These are phyloP conservation scores for Hanseniaspora osmophila DNA, from an alignment of 805 yeast genomes.

Conservation along the genomic window DNA sequence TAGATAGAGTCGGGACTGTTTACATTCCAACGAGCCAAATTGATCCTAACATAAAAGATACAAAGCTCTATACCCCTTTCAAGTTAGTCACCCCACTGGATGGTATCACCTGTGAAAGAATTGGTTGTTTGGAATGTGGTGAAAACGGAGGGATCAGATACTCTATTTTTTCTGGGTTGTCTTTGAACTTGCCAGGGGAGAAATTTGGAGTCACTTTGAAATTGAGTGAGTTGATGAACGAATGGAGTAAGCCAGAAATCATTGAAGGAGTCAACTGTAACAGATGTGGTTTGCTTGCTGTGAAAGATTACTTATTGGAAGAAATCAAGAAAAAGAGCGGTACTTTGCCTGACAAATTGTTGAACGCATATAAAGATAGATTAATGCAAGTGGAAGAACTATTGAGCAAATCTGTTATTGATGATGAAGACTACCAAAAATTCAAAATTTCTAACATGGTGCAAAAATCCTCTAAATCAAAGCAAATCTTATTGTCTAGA, in stretches of 20 bases:
- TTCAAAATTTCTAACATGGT: constrained; percentile 64
- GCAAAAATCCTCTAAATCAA: constrained; percentile 65
- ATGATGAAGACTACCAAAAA: constrained; percentile 63
- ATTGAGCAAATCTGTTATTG: constrained; percentile 51
- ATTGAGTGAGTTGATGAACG: constrained; percentile 40
- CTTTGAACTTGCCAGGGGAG: constrained; percentile 50
- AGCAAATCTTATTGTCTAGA: constrained; percentile 64
- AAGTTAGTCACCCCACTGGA: constrained; percentile 78
- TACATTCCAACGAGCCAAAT: constrained; percentile 62
- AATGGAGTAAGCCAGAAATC: constrained; percentile 68
- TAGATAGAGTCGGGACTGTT: constrained; percentile 50
- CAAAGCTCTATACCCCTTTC: constrained; percentile 30
- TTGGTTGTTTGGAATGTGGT: constrained; percentile 83
- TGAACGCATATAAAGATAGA: constrained; percentile 28
- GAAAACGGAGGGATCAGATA: constrained; percentile 87
- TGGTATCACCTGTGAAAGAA: constrained; percentile 76
- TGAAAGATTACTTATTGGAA: constrained; percentile 33
- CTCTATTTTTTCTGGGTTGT: constrained; percentile 61
- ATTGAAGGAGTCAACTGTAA: constrained; percentile 92
- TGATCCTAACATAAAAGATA: constrained; percentile 45
- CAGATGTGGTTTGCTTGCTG: constrained; percentile 66
- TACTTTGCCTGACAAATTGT: constrained; percentile 19
- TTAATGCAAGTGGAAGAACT: constrained; percentile 37
- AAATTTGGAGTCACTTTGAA: constrained; percentile 28
- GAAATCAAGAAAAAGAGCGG: constrained; percentile 1